Conservation (phyloP, 768 basidiomycete genomes). For the Tylopilus intermedius region DNA sequence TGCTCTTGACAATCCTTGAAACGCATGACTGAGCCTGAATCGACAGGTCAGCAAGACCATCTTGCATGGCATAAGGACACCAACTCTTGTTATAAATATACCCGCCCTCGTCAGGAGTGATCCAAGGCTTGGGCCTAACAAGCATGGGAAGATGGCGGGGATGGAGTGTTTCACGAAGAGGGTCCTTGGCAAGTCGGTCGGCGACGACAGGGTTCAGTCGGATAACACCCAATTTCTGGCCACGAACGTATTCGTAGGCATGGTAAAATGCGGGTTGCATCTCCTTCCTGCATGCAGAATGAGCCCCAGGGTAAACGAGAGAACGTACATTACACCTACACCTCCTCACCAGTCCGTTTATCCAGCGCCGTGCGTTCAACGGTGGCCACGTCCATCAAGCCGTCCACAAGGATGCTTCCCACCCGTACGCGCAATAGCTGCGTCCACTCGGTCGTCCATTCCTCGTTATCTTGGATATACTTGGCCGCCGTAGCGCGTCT, state of each 20-base stretch:
- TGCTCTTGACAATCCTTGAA: constrained; percentile 90
- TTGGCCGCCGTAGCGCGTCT: constrained; percentile 63
- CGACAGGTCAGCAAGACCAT: not conserved
- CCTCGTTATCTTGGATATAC: constrained; percentile 60
- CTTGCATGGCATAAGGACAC: constrained; percentile 18
- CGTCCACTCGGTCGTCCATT: constrained; percentile 81
- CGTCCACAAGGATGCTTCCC: constrained; percentile 78
- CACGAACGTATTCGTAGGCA: constrained; percentile 89
- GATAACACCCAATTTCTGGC: constrained; percentile 89
- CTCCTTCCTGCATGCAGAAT: constrained; percentile 48
- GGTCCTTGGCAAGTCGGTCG: constrained; percentile 73
- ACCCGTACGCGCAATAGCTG: constrained; percentile 70
- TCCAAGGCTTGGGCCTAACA: constrained; percentile 85
- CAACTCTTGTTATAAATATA: constrained; percentile 76
- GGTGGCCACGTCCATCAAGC: constrained; percentile 78
- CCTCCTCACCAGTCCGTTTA: constrained; percentile 51
- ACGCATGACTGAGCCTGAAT: constrained; percentile 73
- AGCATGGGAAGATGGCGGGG: constrained; percentile 97
- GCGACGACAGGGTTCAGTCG: constrained; percentile 78
- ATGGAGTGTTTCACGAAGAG: constrained; percentile 65
- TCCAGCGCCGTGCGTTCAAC: constrained; percentile 58
- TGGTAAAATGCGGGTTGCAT: constrained; percentile 88
- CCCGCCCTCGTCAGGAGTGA: constrained; percentile 68
- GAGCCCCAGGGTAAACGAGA: constrained; percentile 2
- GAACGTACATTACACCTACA: constrained; percentile 42